phyloP scores from a whole-genome alignment of 2,329 filamentous ascomycete genomes.

The Dactylonectria estremocensis region DNA sequence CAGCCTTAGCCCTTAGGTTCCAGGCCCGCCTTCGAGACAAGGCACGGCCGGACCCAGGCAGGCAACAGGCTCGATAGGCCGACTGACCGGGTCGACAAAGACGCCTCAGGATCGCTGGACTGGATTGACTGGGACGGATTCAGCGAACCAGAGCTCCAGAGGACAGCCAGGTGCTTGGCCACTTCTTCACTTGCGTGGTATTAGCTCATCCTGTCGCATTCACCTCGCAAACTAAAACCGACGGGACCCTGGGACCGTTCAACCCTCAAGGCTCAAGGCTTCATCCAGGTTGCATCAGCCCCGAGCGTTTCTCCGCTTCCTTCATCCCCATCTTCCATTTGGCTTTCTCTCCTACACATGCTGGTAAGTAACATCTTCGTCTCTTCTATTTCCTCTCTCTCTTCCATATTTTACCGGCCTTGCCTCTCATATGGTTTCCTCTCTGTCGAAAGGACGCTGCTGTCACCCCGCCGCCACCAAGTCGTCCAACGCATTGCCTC shows the following conservation, averaged over 20 bases:
- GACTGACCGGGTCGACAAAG: neutral
- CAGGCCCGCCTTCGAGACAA: neutral
- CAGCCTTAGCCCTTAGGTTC: conserved; percentile 18
- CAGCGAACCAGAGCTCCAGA: conserved; percentile 15
- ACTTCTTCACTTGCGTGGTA: conserved; percentile 19
- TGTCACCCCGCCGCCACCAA: conserved; percentile 38
- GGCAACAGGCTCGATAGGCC: conserved; percentile 2
- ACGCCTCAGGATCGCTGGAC: conserved; percentile 1
- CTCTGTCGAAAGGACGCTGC: conserved; percentile 5
- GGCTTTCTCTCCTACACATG: conserved; percentile 27
- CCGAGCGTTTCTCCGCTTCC: conserved; percentile 36
- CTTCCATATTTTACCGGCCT: conserved; percentile 26
- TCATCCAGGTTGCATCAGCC: conserved; percentile 23
- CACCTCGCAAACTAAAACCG: conserved; percentile 21
- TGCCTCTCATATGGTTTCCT: conserved; percentile 6
- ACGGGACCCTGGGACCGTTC: conserved; percentile 16
- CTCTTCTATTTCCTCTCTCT: conserved; percentile 18
- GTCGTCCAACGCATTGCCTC: conserved; percentile 34
- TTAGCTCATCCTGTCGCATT: conserved; percentile 29
- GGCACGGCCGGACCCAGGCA: neutral
- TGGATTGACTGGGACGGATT: neutral
- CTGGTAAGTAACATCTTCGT: conserved; percentile 38
- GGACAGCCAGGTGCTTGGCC: conserved; percentile 3
- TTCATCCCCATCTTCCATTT: conserved; percentile 28
- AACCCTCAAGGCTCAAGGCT: conserved; percentile 6